These are phyloP conservation scores for Apiotrichum gamsii DNA, from an alignment of 1,284 basidiomycete genomes.

Conservation along the genomic window DNA sequence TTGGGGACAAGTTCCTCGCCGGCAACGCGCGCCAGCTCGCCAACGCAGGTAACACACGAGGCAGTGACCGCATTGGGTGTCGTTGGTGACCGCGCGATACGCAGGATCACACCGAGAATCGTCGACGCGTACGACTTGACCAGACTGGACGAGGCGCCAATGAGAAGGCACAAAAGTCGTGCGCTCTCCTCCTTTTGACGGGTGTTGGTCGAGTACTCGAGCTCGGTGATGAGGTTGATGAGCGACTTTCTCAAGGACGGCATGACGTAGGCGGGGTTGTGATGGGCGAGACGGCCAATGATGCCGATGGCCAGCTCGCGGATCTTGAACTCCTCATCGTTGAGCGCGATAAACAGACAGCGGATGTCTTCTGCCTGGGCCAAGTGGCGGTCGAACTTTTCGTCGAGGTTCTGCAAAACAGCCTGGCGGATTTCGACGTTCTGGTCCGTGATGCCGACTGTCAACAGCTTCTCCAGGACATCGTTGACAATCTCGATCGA, in stretches of 20 bases:
- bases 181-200: conserved; percentile 84
- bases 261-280: conserved; percentile 99
- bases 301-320: conserved; percentile 82
- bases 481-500: conserved; percentile 98
- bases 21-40: conserved; percentile 87
- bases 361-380: conserved; percentile 97
- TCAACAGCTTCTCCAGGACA: conserved; percentile 92
- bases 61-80: conserved; percentile 81
- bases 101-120: conserved; percentile 84
- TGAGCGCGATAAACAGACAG: conserved; percentile 92
- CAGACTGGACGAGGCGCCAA: conserved; percentile 83
- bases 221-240: conserved; percentile 92
- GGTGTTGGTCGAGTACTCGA: conserved; percentile 91
- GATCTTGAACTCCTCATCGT: conserved; percentile 94
- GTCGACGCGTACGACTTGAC: conserved; percentile 98
- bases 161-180: conserved; percentile 74
- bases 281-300: conserved; percentile 87
- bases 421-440: conserved; percentile 79
- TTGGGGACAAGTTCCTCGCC: conserved; percentile 84
- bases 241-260: conserved; percentile 92
- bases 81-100: conserved; percentile 69
- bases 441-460: conserved; percentile 95
- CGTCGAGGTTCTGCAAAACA: conserved; percentile 81
- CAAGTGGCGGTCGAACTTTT: conserved; percentile 96
- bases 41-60: conserved; percentile 87